phyloP scores from a whole-genome alignment of 2,329 filamentous ascomycete species.

The Pyricularia grisea region DNA sequence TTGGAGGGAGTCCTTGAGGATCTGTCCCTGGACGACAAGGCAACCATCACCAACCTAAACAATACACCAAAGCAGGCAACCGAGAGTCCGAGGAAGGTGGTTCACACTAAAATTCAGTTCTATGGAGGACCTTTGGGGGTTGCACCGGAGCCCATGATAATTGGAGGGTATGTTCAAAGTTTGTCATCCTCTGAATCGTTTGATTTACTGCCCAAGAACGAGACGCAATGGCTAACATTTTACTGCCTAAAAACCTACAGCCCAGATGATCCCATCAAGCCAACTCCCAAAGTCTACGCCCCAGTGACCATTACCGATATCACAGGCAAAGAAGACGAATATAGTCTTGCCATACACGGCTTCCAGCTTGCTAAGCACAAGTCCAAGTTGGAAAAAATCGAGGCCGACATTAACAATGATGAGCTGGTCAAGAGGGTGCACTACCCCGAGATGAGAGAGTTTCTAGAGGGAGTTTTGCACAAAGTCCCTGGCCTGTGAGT shows the following conservation, averaged over 20 bases:
- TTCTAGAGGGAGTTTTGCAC: not conserved
- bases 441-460: not conserved
- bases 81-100: not conserved
- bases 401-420: slow-evolving; percentile 4
- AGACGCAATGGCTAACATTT: not conserved
- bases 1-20: not conserved
- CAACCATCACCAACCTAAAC: not conserved
- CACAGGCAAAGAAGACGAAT: slow-evolving; percentile 51
- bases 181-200: not conserved
- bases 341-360: slow-evolving; percentile 39
- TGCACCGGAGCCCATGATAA: not conserved
- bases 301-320: not conserved
- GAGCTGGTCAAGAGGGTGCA: not conserved
- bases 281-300: not conserved
- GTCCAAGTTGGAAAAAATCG: slow-evolving; percentile 11
- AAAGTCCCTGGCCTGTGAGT: not conserved
- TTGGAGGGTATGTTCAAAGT: not conserved
- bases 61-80: not conserved
- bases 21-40: not conserved
- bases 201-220: not conserved
- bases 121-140: not conserved
- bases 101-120: not conserved
- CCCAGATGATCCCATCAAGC: slow-evolving; percentile 1
- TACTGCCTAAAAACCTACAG: slow-evolving; percentile 2
- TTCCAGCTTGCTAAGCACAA: slow-evolving; percentile 48